Evolutionary conservation across 2,329 filamentous ascomycete species (phyloP).

Genomic region (Aspergillus vadensis): DNA sequence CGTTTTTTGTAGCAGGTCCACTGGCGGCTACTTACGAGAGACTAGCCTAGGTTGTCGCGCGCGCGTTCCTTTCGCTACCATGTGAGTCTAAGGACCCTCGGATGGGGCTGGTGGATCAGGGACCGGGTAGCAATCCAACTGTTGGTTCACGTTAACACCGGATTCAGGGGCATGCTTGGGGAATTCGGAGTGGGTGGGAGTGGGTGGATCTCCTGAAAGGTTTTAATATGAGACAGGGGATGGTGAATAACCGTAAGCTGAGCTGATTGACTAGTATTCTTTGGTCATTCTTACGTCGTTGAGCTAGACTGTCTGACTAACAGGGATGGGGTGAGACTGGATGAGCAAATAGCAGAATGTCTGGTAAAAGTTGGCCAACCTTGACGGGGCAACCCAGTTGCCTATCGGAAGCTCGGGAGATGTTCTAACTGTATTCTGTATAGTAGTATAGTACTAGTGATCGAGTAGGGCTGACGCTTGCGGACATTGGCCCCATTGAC

Average conservation of each 20-base stretch:
- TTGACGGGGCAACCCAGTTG: neutral
- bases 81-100: neutral
- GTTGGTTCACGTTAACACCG: too few species aligned
- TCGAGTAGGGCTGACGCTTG: neutral
- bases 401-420: neutral
- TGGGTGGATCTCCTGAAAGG: neutral
- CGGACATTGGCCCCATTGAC: neutral
- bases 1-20: neutral
- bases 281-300: too few species aligned
- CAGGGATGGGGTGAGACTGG: too few species aligned
- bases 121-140: neutral
- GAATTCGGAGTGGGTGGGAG: too few species aligned
- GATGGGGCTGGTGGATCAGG: neutral
- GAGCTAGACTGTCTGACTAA: too few species aligned
- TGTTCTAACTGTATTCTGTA: neutral
- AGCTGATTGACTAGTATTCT: neutral
- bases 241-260: neutral
- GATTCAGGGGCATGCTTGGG: neutral
- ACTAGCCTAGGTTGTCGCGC: neutral
- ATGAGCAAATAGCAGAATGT: too few species aligned
- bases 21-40: neutral
- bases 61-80: neutral
- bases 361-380: neutral
- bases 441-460: too few species aligned
- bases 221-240: neutral